Base-by-base conservation (phyloP, 768 basidiomycete genomes). In the Podaxis rugospora region DNA sequence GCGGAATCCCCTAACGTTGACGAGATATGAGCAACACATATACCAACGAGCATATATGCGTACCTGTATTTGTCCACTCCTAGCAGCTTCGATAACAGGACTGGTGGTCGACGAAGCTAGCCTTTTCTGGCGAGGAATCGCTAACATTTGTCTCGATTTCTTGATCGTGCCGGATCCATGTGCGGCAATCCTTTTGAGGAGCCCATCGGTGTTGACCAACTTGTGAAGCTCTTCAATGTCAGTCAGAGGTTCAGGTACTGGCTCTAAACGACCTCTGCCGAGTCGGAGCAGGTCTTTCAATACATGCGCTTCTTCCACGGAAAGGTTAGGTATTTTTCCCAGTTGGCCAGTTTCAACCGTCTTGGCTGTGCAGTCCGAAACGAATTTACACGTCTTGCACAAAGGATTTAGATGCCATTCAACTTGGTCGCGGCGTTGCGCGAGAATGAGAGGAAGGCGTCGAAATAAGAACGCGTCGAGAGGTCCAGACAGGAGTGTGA, bases 331-430 rank as follows among this genome's bases (percentile, higher is more conserved):
- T 60, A 81, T 80, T 18, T 67, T 72, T 44, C 82, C 81, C 11
- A 83, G 63, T 51, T 69, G 68, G 4, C 77, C 76, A 39, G 75
- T 67, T n/a, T 69, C 57, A 14, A 75, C 52, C 10, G 78, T 72
- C 18, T 68, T 71, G 13, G 64, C 46, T 62, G 70, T 69, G 60
- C 81, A 82, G 21, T 72, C 73, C 6, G 67, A 25, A 55, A 76
- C 69, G 62, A 72, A 82, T 9, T 72, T 73, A 62, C 82, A 83
- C 3, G 73, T 71, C 16, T 73, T 73, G 61, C 82, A 83, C 5
- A 78, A 67, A 5, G 82, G 79, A 39, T 83, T 83, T 49, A 78
- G 76, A 65, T 82, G 80, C 80, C 80, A 82, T 28, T 73, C 68
- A 42, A 80, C 72, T 11, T 72, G 64, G 14, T 73, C 70, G 9